Evolutionary conservation across 2,329 filamentous ascomycete genomes (phyloP).

Genomic region (Rhynchosporium graminicola): DNA sequence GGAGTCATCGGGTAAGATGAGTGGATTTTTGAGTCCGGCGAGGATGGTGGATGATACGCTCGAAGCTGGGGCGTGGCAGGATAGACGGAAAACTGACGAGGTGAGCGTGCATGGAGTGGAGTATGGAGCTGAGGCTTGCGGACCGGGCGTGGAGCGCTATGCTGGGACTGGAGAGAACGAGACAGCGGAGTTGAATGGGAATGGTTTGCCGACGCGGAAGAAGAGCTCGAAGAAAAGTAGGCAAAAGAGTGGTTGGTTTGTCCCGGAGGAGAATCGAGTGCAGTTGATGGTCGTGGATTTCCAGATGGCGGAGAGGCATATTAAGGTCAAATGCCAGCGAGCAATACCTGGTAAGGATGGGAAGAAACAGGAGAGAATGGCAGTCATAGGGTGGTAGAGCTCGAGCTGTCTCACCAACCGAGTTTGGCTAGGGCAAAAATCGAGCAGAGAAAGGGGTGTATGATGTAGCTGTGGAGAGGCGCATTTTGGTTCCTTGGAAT

Average conservation of each 20-base stretch:
- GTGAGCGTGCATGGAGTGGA: conserved; percentile 11
- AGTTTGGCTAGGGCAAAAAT: not conserved
- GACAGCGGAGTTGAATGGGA: not conserved
- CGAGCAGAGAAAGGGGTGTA: not conserved
- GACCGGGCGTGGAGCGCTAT: conserved; percentile 8
- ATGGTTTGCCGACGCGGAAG: not conserved
- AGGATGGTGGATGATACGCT: conserved; percentile 12
- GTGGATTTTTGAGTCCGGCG: conserved; percentile 19
- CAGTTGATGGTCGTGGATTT: conserved; percentile 34
- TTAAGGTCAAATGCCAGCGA: conserved; percentile 33
- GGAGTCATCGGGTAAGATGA: conserved; percentile 9
- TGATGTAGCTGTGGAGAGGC: not conserved
- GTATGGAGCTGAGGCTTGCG: conserved; percentile 4
- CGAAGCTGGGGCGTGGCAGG: conserved; percentile 12
- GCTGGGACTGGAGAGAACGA: not conserved
- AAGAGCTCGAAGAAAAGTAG: not conserved
- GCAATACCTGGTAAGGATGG: conserved; percentile 30
- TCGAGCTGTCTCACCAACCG: not conserved
- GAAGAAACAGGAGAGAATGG: conserved; percentile 33
- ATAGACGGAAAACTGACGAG: conserved; percentile 13
- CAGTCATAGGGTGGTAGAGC: conserved; percentile 37
- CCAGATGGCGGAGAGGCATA: conserved; percentile 35
- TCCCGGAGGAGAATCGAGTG: conserved; percentile 36
- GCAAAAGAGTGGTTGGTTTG: conserved; percentile 20
- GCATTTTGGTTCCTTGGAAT: not conserved